Evolutionary conservation across 2,329 filamentous ascomycete species (phyloP).

Genomic region (Nemania bipapillata): DNA sequence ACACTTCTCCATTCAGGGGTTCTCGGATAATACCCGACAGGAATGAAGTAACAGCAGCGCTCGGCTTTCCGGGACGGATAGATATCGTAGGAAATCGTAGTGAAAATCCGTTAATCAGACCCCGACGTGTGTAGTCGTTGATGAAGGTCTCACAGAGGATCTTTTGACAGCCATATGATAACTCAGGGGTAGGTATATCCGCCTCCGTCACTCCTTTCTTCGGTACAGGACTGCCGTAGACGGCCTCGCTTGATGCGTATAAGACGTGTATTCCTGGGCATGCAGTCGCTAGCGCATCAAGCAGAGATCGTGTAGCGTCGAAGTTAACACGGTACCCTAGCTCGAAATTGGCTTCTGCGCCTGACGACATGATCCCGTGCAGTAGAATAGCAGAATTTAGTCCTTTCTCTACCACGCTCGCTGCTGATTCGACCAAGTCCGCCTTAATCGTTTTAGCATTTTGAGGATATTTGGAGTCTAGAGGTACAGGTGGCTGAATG

Average conservation of each 20-base stretch:
- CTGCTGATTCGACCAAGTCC: slow-evolving; percentile 11
- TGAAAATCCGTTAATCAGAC: slow-evolving; percentile 15
- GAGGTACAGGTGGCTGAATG: slow-evolving; percentile 15
- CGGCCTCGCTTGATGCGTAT: slow-evolving; percentile 16
- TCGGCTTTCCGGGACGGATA: slow-evolving; percentile 15
- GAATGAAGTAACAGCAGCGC: slow-evolving; percentile 17
- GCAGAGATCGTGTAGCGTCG: slow-evolving; percentile 13
- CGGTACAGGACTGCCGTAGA: slow-evolving; percentile 17
- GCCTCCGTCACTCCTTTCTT: slow-evolving; percentile 10
- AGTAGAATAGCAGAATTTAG: slow-evolving; percentile 12
- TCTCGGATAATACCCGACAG: slow-evolving; percentile 20
- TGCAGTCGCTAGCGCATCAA: slow-evolving; percentile 2
- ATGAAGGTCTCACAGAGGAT: slow-evolving; percentile 21
- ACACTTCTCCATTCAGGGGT: slow-evolving; percentile 16
- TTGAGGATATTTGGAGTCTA: slow-evolving; percentile 14
- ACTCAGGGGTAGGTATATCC: slow-evolving; percentile 12
- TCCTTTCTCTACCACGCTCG: slow-evolving; percentile 10
- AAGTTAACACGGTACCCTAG: slow-evolving; percentile 15
- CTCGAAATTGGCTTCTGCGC: slow-evolving; percentile 19
- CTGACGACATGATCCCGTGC: slow-evolving; percentile 17
- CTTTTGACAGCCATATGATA: slow-evolving; percentile 21
- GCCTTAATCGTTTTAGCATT: slow-evolving; percentile 14
- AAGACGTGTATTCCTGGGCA: slow-evolving; percentile 10
- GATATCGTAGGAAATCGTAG: slow-evolving; percentile 18
- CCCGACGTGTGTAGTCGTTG: slow-evolving; percentile 18